Evolutionary conservation across 2,329 filamentous ascomycete species (phyloP), one percentile per base, ranked within the genome.

Genomic region (Colletotrichum sp.): DNA sequence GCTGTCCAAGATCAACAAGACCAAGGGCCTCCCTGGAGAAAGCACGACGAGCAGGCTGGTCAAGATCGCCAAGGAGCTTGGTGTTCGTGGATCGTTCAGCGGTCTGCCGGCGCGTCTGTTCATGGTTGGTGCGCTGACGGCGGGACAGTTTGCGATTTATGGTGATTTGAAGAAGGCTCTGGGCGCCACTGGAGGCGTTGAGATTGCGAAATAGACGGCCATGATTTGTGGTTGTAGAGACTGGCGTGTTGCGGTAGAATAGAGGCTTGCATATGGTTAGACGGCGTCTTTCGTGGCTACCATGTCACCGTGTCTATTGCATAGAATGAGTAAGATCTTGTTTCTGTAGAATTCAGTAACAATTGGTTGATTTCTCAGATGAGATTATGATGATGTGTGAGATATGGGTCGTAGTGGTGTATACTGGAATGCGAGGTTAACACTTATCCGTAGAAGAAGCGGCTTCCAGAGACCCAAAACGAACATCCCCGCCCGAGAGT

Each of bases 1-100:
- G 95, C 93, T 98, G 79, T 94, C 92, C 88, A 97, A 96, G 92
- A 97, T 98, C 91, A 98, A 98, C 94, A 97, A 97, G 94, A 95
- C 94, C 88, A 93, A 95, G 90, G 95, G 94, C 87, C 89, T 92
- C 76, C 95, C 95, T 79, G 95, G 95, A 90, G 94, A 98, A 90
- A 92, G 95, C 83, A 97, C 94, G 82, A 91, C 91, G 84, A 91
- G 89, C 86, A 93, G 95, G 86, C 88, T 98, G 83, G 89, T 96
- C 90, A 97, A 97, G 93, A 98, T 98, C 83, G 94, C 88, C 80
- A 94, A 93, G 88, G 95, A 97, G 88, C 94, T 98, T 82, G 95
- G 95, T 83, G 77, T 98, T 85, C 90, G 90, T 81, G 95, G 95
- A 81, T 94, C 92, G 72, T 98, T 93, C 90, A 88, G 90, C 82